Base-by-base conservation (phyloP, 2,329 filamentous ascomycete species). In the Exophiala mesophila region DNA sequence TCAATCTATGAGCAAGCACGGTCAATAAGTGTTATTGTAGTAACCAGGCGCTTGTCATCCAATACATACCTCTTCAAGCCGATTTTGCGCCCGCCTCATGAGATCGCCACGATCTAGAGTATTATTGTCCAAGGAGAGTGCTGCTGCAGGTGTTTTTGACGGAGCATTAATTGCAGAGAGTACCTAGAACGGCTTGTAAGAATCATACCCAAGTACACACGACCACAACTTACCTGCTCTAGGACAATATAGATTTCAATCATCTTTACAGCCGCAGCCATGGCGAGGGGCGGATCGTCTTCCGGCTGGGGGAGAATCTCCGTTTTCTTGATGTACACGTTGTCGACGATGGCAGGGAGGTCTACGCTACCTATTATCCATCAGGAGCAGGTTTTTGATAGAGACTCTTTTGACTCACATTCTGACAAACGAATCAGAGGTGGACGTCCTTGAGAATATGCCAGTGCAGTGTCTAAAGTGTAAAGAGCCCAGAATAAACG, bases 251-350 rank as follows among this genome's bases (percentile, higher is more conserved):
- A 42, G 15, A 42, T 42, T 15, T 42, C 39, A 16, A 42, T 42
- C 39, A 42, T 42, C 21, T 42, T 42, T 12, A 42, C 39, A 19
- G 39, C 39, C 8, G 39, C 39, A n/a, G 39, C 39, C 39, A 42
- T 42, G 7, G 39, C 39, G 17, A 42, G 32, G 10, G 39, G 39
- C 10, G 39, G 39, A 20, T 36, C 17, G 23, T 29, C 20, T 15
- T 42, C 39, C 31, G 39, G 39, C 33, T 42, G 39, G 19, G 39
- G 32, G 21, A 42, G 23, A 30, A 42, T 42, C 39, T 42, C 32
- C 33, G 39, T 36, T 32, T 42, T 42, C 20, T 36, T 42, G 8
- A 42, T 42, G 17, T 30, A 36, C 15, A 36, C 39, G 23, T 42
- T 42, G 24, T 42, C 39, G 7, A 42, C 39, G 13, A 42, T 42